Base-by-base conservation (phyloP, 805 yeast genomes). In the Nakazawaea pomicola region DNA sequence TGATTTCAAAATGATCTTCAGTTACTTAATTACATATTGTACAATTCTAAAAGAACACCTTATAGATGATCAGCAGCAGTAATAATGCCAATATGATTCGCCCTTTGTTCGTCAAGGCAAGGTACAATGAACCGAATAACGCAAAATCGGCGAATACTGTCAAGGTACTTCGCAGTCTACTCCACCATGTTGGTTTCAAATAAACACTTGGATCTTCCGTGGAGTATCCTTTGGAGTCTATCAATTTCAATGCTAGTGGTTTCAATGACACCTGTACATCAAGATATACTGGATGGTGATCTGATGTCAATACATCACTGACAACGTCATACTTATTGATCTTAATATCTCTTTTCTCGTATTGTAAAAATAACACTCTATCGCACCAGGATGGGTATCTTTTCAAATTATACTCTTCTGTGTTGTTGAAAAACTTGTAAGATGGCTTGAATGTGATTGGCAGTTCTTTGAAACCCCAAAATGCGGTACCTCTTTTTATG, bases 321-420 rank as follows among this genome's bases (percentile, higher is more conserved):
- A 84, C 49, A 6, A 84, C 67, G 21, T 61, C 51, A 58, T 88
- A 88, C 3, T 56, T 53, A 11, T 59, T 48, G 1, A 76, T 44
- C 4, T 44, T 27, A 14, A 12, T 17, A 7, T 29, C 42, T 3
- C 31, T 23, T 6, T 16, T 15, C 3, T 46, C 57, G 18, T 80
- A 75, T 1, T 66, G 55, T 41, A 74, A 72, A 52, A 65, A 86
- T 34, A 90, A 56, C 5, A 90, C 74, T 40, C 98, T 62, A 56
- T 90, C 98, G 60, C 96, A 89, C 95, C 95, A 90, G 6, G 95
- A 81, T 0, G 96, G 95, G 1, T 65, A 63, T 41, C 96, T 67
- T 49, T 78, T 80, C 2, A 56, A 31, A 45, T 76, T 74, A 56
- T 76, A 84, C 8, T 62, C 36, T 3, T 48, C 38, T 0, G 79